Conservation (phyloP, 1,139 yeast genomes). For the Kurtzmaniella quercitrusa region DNA sequence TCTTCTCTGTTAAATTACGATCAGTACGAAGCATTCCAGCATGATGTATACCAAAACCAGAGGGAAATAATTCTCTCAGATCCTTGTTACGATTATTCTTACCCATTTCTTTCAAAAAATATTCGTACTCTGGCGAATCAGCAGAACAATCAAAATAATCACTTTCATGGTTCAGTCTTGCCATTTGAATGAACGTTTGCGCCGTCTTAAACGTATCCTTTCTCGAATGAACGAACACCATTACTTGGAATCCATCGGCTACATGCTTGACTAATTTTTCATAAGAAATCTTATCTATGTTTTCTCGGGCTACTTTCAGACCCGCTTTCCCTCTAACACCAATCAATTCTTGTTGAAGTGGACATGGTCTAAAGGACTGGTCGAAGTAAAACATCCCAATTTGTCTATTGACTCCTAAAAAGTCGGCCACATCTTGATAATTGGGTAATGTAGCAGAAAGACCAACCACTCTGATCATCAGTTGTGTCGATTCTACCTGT, state of each 20-base stretch:
- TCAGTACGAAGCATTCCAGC: constrained; percentile 96
- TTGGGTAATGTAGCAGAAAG: constrained; percentile 95
- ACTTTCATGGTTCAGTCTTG: constrained; percentile 54
- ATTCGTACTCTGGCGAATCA: constrained; percentile 35
- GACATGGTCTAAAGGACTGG: constrained; percentile 90
- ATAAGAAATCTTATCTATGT: constrained; percentile 72
- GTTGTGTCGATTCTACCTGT: constrained; percentile 90
- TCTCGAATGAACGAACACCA: constrained; percentile 96
- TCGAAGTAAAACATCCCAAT: constrained; percentile 94
- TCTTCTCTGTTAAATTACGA: constrained; percentile 81
- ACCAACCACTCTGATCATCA: constrained; percentile 94
- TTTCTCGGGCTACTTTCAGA: constrained; percentile 64
- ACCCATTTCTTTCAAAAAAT: constrained; percentile 61
- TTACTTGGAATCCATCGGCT: constrained; percentile 76
- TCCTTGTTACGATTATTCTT: constrained; percentile 72
- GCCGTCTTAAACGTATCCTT: constrained; percentile 89
- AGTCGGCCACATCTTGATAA: constrained; percentile 91
- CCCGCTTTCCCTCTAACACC: constrained; percentile 87
- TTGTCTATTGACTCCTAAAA: constrained; percentile 83
- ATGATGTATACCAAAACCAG: constrained; percentile 93
- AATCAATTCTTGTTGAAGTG: constrained; percentile 78
- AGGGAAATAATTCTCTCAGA: constrained; percentile 70
- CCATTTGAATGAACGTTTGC: constrained; percentile 64
- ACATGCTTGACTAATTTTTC: constrained; percentile 70
- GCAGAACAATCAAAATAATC: constrained; percentile 61